Percentiles rank a stretch among this genome's conserved stretches.
Evolutionary conservation across 495 filamentous ascomycete species (phyloP).

Genomic region (Bacidia rubella): DNA sequence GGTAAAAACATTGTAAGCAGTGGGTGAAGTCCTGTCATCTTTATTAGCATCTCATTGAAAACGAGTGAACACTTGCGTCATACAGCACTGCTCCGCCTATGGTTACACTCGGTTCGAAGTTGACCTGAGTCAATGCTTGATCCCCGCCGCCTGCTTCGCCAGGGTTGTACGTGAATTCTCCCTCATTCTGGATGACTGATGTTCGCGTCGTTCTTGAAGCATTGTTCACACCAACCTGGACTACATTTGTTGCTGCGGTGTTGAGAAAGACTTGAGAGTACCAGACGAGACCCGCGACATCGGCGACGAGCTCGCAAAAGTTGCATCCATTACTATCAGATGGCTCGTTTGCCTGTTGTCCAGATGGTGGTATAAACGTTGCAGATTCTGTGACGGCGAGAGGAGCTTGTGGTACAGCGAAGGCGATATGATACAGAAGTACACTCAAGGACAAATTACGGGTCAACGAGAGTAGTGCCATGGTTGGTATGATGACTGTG

Average conservation of each 20-base stretch:
- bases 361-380: slow-evolving; percentile 2
- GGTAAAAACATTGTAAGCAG: slow-evolving; percentile 19
- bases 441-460: not conserved
- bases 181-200: slow-evolving; percentile 12
- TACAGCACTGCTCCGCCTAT: slow-evolving; percentile 17
- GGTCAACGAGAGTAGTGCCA: slow-evolving; percentile 5
- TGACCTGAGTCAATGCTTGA: slow-evolving; percentile 12
- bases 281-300: slow-evolving; percentile 18
- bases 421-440: not conserved
- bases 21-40: slow-evolving; percentile 14
- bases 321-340: slow-evolving; percentile 4
- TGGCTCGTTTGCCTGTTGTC: slow-evolving; percentile 11
- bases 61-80: not conserved
- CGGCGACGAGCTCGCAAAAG: slow-evolving; percentile 15
- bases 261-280: slow-evolving; percentile 18
- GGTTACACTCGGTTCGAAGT: slow-evolving; percentile 9
- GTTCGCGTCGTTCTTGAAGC: slow-evolving; percentile 14
- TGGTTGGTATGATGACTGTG: not conserved
- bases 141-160: not conserved
- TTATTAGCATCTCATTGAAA: not conserved
- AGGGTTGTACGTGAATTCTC: slow-evolving; percentile 13
- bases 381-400: slow-evolving; percentile 8
- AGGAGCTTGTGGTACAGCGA: slow-evolving; percentile 4
- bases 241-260: slow-evolving; percentile 14
- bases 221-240: slow-evolving; percentile 11